phyloP scores from a whole-genome alignment of 495 filamentous ascomycete genomes.

The Aspergillus egyptiacus region DNA sequence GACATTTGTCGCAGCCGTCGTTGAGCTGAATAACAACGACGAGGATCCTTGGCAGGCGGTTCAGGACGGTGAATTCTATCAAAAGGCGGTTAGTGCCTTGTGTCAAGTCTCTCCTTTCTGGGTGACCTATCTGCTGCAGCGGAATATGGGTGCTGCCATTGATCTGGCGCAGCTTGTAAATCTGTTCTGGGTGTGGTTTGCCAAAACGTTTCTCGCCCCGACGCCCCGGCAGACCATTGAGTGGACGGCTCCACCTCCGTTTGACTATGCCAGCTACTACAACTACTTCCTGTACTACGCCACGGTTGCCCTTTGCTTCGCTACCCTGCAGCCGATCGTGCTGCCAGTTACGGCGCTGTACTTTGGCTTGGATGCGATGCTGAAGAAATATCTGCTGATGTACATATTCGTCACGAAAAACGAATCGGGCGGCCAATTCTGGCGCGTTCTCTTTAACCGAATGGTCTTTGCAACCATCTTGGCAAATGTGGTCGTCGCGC shows the following conservation, averaged over 20 bases:
- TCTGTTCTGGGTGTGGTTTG: slow-evolving; percentile 72
- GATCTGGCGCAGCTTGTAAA: slow-evolving; percentile 82
- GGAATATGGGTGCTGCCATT: slow-evolving; percentile 84
- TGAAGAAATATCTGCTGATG: slow-evolving; percentile 93
- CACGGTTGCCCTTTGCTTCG: slow-evolving; percentile 82
- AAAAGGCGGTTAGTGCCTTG: slow-evolving; percentile 58
- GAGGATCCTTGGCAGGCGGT: slow-evolving; percentile 63
- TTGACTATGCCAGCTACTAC: slow-evolving; percentile 96
- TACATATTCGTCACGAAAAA: slow-evolving; percentile 96
- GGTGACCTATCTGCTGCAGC: slow-evolving; percentile 87
- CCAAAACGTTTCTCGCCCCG: slow-evolving; percentile 74
- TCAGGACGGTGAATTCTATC: slow-evolving; percentile 52
- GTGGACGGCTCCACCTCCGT: slow-evolving; percentile 82
- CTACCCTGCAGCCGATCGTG: slow-evolving; percentile 80
- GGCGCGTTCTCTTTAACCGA: slow-evolving; percentile 87
- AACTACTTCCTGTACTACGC: slow-evolving; percentile 92
- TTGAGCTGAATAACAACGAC: slow-evolving; percentile 47
- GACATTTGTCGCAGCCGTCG: slow-evolving; percentile 60
- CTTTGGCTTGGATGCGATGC: slow-evolving; percentile 75
- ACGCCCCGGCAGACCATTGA: slow-evolving; percentile 93
- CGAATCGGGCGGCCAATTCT: slow-evolving; percentile 91
- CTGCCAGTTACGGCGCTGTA: slow-evolving; percentile 88
- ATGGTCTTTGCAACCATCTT: slow-evolving; percentile 77
- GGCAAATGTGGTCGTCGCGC: slow-evolving; percentile 69
- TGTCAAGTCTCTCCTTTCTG: slow-evolving; percentile 84